Conservation (phyloP, 148 eudicot genomes). For the Amaranthus cruentus region DNA sequence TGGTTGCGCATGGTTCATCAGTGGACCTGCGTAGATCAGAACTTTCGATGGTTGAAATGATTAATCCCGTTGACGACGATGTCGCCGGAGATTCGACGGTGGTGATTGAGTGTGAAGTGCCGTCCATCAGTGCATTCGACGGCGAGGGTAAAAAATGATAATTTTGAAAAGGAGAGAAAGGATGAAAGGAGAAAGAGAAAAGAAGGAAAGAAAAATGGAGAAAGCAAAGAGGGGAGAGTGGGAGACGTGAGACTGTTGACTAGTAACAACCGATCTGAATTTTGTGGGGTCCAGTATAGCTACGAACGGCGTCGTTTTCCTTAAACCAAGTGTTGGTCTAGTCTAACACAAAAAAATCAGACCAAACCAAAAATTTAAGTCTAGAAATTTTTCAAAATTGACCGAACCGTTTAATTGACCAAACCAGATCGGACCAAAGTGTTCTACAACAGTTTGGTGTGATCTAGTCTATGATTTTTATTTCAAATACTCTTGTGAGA, state of each 20-base stretch:
- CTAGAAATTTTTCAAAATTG: too few relatives aligned
- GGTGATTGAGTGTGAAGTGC: not conserved
- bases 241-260: slow-evolving; percentile 32
- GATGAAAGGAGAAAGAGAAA: not conserved
- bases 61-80: not conserved
- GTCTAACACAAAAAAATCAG: too few relatives aligned
- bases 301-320: not conserved
- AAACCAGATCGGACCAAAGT: too few relatives aligned
- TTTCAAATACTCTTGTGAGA: too few relatives aligned
- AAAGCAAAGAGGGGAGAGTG: not conserved
- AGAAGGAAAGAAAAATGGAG: not conserved
- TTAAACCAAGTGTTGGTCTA: too few relatives aligned
- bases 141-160: slow-evolving; percentile 23
- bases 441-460: too few relatives aligned
- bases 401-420: too few relatives aligned
- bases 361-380: too few relatives aligned
- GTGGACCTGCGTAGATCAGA: slow-evolving; percentile 8
- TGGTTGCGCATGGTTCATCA: slow-evolving; percentile 17
- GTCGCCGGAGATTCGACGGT: not conserved
- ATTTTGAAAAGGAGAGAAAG: slow-evolving; percentile 5
- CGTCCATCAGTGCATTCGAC: slow-evolving; percentile 20
- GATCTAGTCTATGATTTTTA: too few relatives aligned
- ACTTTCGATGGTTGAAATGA: slow-evolving; percentile 8
- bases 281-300: not conserved
- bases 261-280: slow-evolving; percentile 24